These are phyloP conservation scores for Pythium dissimile DNA, from an alignment of 352 stramenopile genomes.

Conservation along the genomic window DNA sequence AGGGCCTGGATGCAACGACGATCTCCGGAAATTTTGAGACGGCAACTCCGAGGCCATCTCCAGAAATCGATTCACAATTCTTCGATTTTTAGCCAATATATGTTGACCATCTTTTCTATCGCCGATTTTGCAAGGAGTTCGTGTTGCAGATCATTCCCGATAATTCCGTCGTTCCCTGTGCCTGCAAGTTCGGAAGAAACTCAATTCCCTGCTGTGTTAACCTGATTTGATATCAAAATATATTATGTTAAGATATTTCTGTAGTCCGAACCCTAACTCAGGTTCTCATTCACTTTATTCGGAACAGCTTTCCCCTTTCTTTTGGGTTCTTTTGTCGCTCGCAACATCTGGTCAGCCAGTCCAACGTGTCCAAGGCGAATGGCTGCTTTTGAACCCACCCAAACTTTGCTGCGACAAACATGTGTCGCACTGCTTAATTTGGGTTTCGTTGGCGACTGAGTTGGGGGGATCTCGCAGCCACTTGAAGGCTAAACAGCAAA, in stretches of 20 bases:
- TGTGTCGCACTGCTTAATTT: not conserved
- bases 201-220: no score
- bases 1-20: not conserved
- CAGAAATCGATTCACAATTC: not conserved
- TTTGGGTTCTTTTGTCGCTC: not conserved
- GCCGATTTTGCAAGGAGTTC: no score
- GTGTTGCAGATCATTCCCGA: not conserved
- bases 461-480: no score
- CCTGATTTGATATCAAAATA: no score
- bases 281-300: not conserved
- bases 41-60: not conserved
- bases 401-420: not conserved
- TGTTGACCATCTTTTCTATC: no score
- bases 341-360: not conserved
- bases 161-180: no score
- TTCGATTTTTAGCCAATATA: no score
- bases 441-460: not conserved
- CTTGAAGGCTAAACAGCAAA: no score
- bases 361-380: not conserved
- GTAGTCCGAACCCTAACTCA: not conserved
- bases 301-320: no score
- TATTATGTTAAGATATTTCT: no score
- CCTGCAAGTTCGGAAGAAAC: no score
- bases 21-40: constrained; percentile 2
- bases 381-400: not conserved